Evolutionary conservation across 2,329 filamentous ascomycete species (phyloP).

Genomic region (Hymenoscyphus scutula): DNA sequence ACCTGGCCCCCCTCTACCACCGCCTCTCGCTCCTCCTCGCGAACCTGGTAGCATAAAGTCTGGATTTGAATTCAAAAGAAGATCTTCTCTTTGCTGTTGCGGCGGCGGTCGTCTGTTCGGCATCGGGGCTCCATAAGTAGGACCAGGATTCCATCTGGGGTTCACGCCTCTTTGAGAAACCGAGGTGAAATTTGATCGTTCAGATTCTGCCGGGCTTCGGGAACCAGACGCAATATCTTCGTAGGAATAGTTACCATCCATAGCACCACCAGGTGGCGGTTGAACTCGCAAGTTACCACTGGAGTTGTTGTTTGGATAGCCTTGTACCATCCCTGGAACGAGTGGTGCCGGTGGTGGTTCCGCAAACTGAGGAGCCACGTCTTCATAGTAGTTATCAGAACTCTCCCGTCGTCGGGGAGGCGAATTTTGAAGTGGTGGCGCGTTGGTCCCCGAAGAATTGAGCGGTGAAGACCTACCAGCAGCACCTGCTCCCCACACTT

Average conservation of each 20-base stretch:
- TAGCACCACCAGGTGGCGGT: conserved; percentile 13
- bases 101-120: conserved; percentile 26
- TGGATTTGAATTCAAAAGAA: conserved; percentile 75
- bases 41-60: conserved; percentile 72
- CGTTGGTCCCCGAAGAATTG: conserved; percentile 34
- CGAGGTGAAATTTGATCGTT: conserved; percentile 83
- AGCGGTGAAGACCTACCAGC: conserved; percentile 48
- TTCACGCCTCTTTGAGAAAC: conserved; percentile 87
- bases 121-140: conserved; percentile 38
- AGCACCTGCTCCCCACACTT: conserved; percentile 54
- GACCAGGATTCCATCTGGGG: conserved; percentile 68
- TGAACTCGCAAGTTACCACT: conserved; percentile 26
- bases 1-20: conserved; percentile 18
- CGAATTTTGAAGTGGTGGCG: conserved; percentile 39
- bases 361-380: conserved; percentile 85
- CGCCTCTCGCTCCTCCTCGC: conserved; percentile 19
- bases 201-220: conserved; percentile 73
- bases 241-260: conserved; percentile 46
- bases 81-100: conserved; percentile 58
- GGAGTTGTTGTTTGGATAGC: conserved; percentile 25
- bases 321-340: conserved; percentile 34
- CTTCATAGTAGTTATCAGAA: conserved; percentile 74
- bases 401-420: conserved; percentile 32
- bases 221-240: conserved; percentile 62
- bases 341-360: conserved; percentile 38